phyloP scores from a whole-genome alignment of 352 stramenopile species.

The Phytophthora rubi region DNA sequence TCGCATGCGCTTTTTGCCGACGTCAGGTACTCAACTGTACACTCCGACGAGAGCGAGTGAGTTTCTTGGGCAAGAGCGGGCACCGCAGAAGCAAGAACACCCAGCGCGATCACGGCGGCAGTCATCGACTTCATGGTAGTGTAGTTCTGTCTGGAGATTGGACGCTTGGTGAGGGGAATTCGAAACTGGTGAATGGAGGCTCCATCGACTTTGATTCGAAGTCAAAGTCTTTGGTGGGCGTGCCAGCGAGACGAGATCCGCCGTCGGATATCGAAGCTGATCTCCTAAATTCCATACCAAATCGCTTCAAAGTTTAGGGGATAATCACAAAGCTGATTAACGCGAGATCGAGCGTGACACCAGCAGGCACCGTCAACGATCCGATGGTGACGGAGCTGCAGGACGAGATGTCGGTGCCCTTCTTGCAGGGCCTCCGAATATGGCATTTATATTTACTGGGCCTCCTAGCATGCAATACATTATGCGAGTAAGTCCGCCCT shows the following conservation, averaged over 20 bases:
- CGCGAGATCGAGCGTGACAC: too few species aligned
- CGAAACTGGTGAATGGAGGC: background rate
- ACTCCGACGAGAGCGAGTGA: slow-evolving; percentile 23
- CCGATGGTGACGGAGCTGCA: too few species aligned
- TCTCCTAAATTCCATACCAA: too few species aligned
- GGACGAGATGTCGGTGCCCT: too few species aligned
- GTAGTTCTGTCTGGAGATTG: slow-evolving; percentile 8
- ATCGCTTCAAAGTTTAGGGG: too few species aligned
- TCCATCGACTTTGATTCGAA: too few species aligned
- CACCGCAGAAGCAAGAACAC: slow-evolving; percentile 6
- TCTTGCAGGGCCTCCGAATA: too few species aligned
- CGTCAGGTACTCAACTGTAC: slow-evolving; percentile 31
- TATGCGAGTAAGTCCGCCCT: too few species aligned
- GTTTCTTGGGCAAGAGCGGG: slow-evolving; percentile 16
- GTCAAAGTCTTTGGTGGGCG: background rate
- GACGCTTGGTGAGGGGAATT: slow-evolving; percentile 18
- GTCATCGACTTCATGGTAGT: slow-evolving; percentile 36
- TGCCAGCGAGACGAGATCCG: background rate
- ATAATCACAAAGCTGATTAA: background rate
- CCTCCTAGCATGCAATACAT: too few species aligned
- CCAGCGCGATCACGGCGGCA: slow-evolving; percentile 12
- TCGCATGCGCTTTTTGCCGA: slow-evolving; percentile 43
- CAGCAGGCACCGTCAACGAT: too few species aligned
- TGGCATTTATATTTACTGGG: too few species aligned
- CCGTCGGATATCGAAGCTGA: background rate